Evolutionary conservation across 306 rosid species (phyloP).

Genomic region (Spatholobus suberectus): DNA sequence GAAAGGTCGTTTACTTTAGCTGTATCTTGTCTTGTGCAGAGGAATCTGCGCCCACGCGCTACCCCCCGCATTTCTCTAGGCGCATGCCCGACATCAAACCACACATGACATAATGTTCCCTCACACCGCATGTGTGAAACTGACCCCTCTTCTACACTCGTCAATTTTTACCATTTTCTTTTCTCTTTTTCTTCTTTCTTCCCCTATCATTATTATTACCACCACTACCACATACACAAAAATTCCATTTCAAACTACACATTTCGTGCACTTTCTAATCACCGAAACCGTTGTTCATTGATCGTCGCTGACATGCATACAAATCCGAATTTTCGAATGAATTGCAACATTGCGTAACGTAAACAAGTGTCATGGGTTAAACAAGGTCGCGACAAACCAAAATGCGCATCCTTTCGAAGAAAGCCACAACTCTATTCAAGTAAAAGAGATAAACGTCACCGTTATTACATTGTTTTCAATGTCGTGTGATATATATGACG

Average conservation of each 20-base stretch:
- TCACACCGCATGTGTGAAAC: conserved; percentile 4
- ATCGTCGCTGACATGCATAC: neutral
- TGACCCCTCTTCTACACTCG: neutral
- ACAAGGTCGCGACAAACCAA: conserved; percentile 31
- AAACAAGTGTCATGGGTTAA: neutral
- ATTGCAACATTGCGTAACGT: conserved; percentile 30
- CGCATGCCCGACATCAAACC: neutral
- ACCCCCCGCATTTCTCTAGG: neutral
- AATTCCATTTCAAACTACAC: neutral
- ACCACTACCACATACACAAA: too few species aligned
- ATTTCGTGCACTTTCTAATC: neutral
- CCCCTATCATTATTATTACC: neutral
- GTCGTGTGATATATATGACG: neutral
- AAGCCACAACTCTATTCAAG: conserved; percentile 28
- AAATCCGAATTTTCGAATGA: neutral
- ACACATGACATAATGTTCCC: neutral
- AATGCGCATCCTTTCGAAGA: conserved; percentile 25
- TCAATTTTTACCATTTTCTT: neutral
- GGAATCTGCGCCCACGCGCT: conserved; percentile 13
- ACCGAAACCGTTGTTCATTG: neutral
- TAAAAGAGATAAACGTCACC: conserved; percentile 25
- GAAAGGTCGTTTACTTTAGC: neutral
- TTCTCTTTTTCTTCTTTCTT: neutral
- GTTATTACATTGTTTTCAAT: neutral
- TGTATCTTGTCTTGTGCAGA: neutral